Percentiles rank a stretch among this genome's conserved stretches.
These are phyloP conservation scores for Tulasnella sp. DNA, from an alignment of 768 basidiomycete genomes.

Conservation along the genomic window DNA sequence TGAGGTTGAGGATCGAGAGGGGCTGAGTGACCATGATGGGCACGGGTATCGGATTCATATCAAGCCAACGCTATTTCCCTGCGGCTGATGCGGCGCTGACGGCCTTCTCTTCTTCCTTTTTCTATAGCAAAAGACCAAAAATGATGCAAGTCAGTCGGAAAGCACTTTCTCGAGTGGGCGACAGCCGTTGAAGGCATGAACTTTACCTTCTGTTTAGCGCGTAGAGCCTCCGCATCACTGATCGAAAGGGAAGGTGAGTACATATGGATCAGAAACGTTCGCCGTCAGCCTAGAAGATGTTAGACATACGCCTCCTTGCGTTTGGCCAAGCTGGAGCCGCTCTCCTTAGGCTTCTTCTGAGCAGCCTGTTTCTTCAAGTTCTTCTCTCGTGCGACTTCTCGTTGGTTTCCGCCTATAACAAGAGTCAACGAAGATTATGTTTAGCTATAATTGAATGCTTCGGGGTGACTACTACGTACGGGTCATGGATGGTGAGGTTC, in stretches of 20 bases:
- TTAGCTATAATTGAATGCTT: not conserved
- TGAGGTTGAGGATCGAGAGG: not conserved
- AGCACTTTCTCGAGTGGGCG: not conserved
- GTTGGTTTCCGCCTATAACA: slow-evolving; percentile 30
- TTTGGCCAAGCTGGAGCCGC: slow-evolving; percentile 27
- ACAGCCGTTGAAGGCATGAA: not conserved
- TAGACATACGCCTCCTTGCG: slow-evolving; percentile 30
- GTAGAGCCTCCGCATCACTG: slow-evolving; percentile 24
- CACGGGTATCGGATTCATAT: not conserved
- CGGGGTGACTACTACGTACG: not conserved
- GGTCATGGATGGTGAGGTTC: not conserved
- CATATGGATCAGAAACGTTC: not conserved
- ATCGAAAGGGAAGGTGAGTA: not conserved
- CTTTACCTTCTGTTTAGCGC: slow-evolving; percentile 26
- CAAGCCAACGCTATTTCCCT: not conserved
- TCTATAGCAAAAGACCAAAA: not conserved
- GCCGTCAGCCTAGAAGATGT: not conserved
- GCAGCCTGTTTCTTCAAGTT: slow-evolving; percentile 30
- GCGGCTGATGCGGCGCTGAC: not conserved
- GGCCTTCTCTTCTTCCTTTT: slow-evolving; percentile 24
- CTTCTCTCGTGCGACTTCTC: slow-evolving; percentile 32
- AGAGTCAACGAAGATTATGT: not conserved
- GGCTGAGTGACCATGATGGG: not conserved
- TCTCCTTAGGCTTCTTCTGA: slow-evolving; percentile 27
- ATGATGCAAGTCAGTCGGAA: not conserved